Percentiles rank a stretch among this genome's conserved stretches.
phyloP scores from a whole-genome alignment of 2,329 filamentous ascomycete species.

The Aspergillus pseudoterreus region DNA sequence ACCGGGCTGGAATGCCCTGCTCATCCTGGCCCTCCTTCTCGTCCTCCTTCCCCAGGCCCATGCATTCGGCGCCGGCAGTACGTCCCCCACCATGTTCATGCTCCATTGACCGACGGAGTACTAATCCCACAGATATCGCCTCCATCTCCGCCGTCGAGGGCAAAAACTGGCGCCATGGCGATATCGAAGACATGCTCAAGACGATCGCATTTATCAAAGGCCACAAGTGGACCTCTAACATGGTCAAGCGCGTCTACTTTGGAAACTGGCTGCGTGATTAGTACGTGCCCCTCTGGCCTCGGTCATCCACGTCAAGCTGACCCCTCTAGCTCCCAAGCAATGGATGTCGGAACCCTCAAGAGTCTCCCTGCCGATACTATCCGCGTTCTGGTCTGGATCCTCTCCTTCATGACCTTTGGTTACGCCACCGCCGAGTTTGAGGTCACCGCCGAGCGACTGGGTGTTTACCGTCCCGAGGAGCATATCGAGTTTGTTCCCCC shows the following conservation, averaged over 20 bases:
- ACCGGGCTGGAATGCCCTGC: conserved; percentile 28
- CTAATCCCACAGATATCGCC: conserved; percentile 37
- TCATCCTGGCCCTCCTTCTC: conserved; percentile 35
- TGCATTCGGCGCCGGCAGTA: conserved; percentile 46
- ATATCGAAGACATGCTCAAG: conserved; percentile 79
- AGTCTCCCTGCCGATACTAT: conserved; percentile 75
- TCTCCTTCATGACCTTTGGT: conserved; percentile 77
- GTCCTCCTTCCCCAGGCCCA: conserved; percentile 38
- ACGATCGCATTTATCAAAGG: conserved; percentile 72
- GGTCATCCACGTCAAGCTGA: not conserved
- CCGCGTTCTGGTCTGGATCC: conserved; percentile 73
- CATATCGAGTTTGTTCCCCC: conserved; percentile 43
- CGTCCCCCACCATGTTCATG: conserved; percentile 10
- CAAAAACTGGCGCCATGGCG: conserved; percentile 54
- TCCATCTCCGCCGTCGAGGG: conserved; percentile 50
- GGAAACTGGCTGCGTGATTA: conserved; percentile 87
- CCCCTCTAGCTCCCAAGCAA: conserved; percentile 60
- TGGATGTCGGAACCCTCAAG: conserved; percentile 77
- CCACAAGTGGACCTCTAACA: conserved; percentile 79
- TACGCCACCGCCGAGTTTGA: conserved; percentile 86
- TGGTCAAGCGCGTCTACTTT: conserved; percentile 76
- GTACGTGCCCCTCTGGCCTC: conserved; percentile 20
- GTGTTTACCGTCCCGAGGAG: conserved; percentile 73
- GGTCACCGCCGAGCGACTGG: conserved; percentile 74
- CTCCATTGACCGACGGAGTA: conserved; percentile 5